A percentile compares a stretch with the other conserved stretches of the same genome.
These are phyloP conservation scores for Conticribra weissflogii DNA, from an alignment of 108 stramenopile species.

Conservation along the genomic window DNA sequence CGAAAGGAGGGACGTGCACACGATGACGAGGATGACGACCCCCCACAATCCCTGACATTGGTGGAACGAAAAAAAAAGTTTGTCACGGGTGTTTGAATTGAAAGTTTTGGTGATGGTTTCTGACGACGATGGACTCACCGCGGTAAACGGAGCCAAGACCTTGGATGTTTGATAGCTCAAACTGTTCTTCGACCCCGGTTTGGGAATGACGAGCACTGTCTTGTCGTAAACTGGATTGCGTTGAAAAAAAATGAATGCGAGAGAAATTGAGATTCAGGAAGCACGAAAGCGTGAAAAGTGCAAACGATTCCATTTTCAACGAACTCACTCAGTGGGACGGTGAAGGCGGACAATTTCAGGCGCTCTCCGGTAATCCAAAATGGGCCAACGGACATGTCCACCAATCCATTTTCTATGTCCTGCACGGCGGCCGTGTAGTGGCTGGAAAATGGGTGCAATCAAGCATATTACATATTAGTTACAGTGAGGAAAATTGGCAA, in stretches of 20 bases:
- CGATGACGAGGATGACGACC: background rate
- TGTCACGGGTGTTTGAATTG: background rate
- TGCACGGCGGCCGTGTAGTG: background rate
- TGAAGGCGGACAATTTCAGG: background rate
- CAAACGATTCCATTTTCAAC: background rate
- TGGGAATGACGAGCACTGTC: conserved; percentile 20
- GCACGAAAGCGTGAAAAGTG: background rate
- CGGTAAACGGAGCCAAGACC: conserved; percentile 19
- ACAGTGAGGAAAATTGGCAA: too few species aligned
- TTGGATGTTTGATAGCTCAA: background rate
- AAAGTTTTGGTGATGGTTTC: background rate
- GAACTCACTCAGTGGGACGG: background rate
- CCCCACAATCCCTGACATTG: conserved; percentile 4
- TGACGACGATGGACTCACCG: too few species aligned
- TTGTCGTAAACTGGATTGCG: conserved; percentile 6
- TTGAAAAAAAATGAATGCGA: background rate
- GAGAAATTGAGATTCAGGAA: too few species aligned
- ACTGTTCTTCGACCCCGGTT: conserved; percentile 1
- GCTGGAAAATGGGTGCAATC: too few species aligned
- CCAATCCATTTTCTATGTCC: conserved; percentile 1
- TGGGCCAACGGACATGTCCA: background rate
- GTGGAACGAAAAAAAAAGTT: background rate
- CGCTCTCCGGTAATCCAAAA: conserved; percentile 3
- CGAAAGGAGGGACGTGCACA: background rate
- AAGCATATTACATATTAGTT: too few species aligned